A percentile compares a stretch with the other conserved stretches of the same genome.
These are phyloP conservation scores for Chytriomyces sp. DNA, from an alignment of 192 early-diverging fungal species.

Conservation along the genomic window DNA sequence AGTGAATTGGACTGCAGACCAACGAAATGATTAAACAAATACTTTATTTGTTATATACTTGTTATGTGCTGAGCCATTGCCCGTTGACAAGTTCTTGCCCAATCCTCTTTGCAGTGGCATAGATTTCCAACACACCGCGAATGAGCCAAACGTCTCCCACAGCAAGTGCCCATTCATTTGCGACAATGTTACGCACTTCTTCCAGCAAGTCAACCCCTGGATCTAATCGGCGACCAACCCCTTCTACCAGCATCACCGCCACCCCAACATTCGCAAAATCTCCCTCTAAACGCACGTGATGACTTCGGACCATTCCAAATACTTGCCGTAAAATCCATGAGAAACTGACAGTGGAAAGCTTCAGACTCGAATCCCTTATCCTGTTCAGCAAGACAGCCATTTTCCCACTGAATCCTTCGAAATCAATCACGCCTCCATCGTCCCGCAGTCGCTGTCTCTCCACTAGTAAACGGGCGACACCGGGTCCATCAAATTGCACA, in stretches of 20 bases:
- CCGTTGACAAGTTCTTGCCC: conserved; percentile 14
- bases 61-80: conserved; percentile 1
- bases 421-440: conserved; percentile 46
- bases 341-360: conserved; percentile 80
- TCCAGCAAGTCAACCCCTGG: conserved; percentile 90
- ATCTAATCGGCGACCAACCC: conserved; percentile 88
- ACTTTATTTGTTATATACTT: neutral
- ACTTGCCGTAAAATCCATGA: conserved; percentile 78
- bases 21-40: conserved; percentile 28
- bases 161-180: conserved; percentile 11
- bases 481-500: conserved; percentile 81
- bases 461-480: conserved; percentile 84
- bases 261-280: conserved; percentile 95
- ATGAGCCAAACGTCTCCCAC: conserved; percentile 19
- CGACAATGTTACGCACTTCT: conserved; percentile 14
- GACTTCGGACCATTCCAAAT: conserved; percentile 82
- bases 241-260: conserved; percentile 90
- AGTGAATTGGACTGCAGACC: conserved; percentile 36
- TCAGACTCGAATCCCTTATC: conserved; percentile 59
- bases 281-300: conserved; percentile 92
- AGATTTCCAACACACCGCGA: conserved; percentile 22
- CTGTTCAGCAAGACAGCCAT: conserved; percentile 68
- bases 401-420: conserved; percentile 76
- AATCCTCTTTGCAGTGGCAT: conserved; percentile 15
- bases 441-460: conserved; percentile 78